Evolutionary conservation across 345 rosid genomes (phyloP), one percentile per base, ranked within the genome.

Genomic region (Pugionium dolabratum): DNA sequence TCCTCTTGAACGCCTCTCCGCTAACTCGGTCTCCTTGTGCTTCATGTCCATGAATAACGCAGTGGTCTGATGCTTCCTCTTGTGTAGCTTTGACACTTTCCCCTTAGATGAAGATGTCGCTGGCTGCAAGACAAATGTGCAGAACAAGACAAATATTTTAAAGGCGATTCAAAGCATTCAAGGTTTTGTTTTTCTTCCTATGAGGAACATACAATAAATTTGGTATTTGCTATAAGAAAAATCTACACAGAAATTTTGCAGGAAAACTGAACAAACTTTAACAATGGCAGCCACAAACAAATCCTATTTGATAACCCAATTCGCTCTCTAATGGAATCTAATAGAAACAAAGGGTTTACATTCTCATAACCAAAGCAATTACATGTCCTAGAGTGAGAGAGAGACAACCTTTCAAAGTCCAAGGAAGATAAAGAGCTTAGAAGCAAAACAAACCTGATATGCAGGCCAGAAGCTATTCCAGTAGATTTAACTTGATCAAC

Each of bases 31-130:
- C 85, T 90, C 96, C 65, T 88, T 90, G 74, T 90, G 97, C 80
- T 67, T 90, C 95, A 90, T 86, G 69, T 94, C 99, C 45, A 39
- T 77, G 76, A 56, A 85, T 46, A 94, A 70, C 6, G 97, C 70
- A 9, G 92, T 83, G 29, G 90, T 94, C 69, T 90, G 99, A 84
- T 90, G 99, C 84, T 94, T 94, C 84, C 99, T 88, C 85, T 90
- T 90, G 80, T 90, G 99, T 65, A 94, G 89, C 67, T 94, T 94
- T 1, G 88, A 31, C 35, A 95, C 95, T 74, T 94, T 88, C 64
- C 96, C 99, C 59, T 90, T 88, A 0, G 89, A 44, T 29, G 99
- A 85, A 73, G 76, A 66, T 10, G 77, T 39, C 9, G 34, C 85
- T 5, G 96, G 92, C 97, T 94, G 65, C 76, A 64, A 39, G 5